Conservation (phyloP, 345 rosid species). For the Brassica incana region DNA sequence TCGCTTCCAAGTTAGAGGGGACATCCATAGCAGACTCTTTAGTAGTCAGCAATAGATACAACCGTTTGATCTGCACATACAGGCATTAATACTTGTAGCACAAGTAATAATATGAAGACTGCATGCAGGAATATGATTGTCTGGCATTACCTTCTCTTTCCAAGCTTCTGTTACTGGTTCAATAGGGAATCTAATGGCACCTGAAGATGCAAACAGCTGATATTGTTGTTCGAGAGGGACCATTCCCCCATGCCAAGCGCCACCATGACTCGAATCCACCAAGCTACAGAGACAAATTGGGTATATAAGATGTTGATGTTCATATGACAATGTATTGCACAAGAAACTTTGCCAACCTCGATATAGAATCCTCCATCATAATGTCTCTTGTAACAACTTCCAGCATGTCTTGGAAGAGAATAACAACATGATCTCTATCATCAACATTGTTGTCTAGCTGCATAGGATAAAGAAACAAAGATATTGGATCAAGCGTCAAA, state of each 20-base stretch:
- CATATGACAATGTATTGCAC: slow-evolving; percentile 1
- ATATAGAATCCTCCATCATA: slow-evolving; percentile 69
- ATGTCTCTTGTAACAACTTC: slow-evolving; percentile 94
- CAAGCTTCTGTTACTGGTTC: slow-evolving; percentile 79
- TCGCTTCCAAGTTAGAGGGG: slow-evolving; percentile 96
- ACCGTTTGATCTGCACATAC: slow-evolving; percentile 65
- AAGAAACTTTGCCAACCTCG: slow-evolving; percentile 52
- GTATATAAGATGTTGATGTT: slow-evolving; percentile 23
- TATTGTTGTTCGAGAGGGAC: slow-evolving; percentile 56
- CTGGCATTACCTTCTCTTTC: slow-evolving; percentile 75
- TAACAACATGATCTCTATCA: slow-evolving; percentile 84
- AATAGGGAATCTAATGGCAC: slow-evolving; percentile 90
- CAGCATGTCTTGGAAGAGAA: slow-evolving; percentile 97
- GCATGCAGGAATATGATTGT: slow-evolving; percentile 3
- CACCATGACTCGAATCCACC: slow-evolving; percentile 74
- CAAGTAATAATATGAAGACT: neutral
- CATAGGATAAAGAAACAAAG: slow-evolving; percentile 27
- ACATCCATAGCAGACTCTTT: slow-evolving; percentile 99
- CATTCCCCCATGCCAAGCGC: slow-evolving; percentile 68
- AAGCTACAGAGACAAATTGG: slow-evolving; percentile 45
- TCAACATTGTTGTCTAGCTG: slow-evolving; percentile 73
- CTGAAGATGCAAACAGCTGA: slow-evolving; percentile 85
- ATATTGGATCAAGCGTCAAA: slow-evolving; percentile 23
- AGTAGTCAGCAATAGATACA: slow-evolving; percentile 79
- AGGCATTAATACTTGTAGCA: slow-evolving; percentile 1